Percentiles rank a stretch among this genome's conserved stretches.
These are phyloP conservation scores for Lithospermum erythrorhizon DNA, from an alignment of 257 asterid species.

Conservation along the genomic window DNA sequence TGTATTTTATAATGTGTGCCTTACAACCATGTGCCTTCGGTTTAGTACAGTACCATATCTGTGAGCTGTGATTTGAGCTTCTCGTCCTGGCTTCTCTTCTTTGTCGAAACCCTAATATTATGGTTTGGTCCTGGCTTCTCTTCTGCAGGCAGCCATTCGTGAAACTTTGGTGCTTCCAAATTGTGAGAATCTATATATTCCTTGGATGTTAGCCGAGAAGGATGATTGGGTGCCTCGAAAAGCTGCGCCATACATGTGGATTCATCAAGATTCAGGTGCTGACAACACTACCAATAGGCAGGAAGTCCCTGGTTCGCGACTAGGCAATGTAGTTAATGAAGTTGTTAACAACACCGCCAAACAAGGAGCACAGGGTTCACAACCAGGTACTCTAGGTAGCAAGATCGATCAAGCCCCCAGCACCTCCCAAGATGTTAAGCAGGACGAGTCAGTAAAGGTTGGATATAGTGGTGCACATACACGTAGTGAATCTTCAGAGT, in stretches of 20 bases:
- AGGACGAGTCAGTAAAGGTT: conserved; percentile 17
- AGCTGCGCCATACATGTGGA: conserved; percentile 77
- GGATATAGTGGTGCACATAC: conserved; percentile 15
- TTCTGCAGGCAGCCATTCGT: conserved; percentile 69
- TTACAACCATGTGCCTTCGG: not conserved
- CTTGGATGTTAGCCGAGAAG: conserved; percentile 89
- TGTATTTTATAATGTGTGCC: not conserved
- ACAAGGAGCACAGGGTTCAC: not conserved
- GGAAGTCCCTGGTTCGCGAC: conserved; percentile 28
- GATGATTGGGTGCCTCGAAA: conserved; percentile 80
- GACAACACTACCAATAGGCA: conserved; percentile 24
- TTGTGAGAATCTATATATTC: conserved; percentile 48
- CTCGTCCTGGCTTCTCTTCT: conserved; percentile 8
- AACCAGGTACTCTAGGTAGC: not conserved
- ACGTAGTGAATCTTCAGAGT: conserved; percentile 19
- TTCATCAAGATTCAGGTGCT: conserved; percentile 34
- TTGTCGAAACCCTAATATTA: too few relatives aligned
- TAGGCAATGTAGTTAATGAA: conserved; percentile 16
- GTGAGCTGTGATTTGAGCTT: not conserved
- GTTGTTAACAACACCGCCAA: conserved; percentile 20
- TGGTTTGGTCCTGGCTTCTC: conserved; percentile 3
- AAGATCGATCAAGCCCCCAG: conserved; percentile 11
- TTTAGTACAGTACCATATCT: too few relatives aligned
- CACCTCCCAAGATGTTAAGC: conserved; percentile 21
- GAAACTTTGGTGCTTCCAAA: conserved; percentile 85